Conservation (phyloP, 805 yeast genomes). For the Kazachstania martiniae region DNA sequence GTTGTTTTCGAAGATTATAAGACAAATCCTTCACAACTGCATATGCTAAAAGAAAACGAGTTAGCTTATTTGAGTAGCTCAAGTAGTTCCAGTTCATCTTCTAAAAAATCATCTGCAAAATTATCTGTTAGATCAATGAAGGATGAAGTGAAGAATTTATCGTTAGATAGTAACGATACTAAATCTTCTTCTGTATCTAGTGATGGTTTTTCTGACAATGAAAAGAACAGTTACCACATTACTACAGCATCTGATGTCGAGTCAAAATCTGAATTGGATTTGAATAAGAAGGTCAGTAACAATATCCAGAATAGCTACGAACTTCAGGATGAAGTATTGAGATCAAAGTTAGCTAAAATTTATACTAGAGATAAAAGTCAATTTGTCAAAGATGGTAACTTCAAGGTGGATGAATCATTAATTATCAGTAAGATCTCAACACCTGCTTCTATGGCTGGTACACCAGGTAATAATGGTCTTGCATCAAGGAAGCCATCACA, state of each 20-base stretch:
- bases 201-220: too few relatives aligned
- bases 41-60: constrained; percentile 31
- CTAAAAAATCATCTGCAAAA: constrained; percentile 18
- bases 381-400: constrained; percentile 27
- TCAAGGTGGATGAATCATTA: constrained; percentile 22
- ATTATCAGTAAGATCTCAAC: constrained; percentile 24
- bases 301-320: constrained; percentile 8
- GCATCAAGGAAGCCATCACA: too few relatives aligned
- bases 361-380: constrained; percentile 24
- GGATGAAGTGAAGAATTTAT: constrained; percentile 5
- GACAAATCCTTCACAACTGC: constrained; percentile 31
- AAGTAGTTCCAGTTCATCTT: constrained; percentile 19
- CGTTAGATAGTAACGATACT: too few relatives aligned
- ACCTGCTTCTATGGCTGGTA: constrained; percentile 3
- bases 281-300: too few relatives aligned
- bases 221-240: neutral
- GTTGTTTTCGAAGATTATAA: constrained; percentile 26
- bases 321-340: constrained; percentile 13
- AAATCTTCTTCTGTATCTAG: neutral
- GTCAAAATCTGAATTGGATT: constrained; percentile 3
- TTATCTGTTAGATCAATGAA: constrained; percentile 13
- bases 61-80: constrained; percentile 20
- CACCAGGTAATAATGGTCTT: constrained; percentile 1
- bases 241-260: constrained; percentile 1
- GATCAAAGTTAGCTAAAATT: constrained; percentile 20